phyloP scores from a whole-genome alignment of 1,284 basidiomycete genomes.

The Cryptococcus sp. region DNA sequence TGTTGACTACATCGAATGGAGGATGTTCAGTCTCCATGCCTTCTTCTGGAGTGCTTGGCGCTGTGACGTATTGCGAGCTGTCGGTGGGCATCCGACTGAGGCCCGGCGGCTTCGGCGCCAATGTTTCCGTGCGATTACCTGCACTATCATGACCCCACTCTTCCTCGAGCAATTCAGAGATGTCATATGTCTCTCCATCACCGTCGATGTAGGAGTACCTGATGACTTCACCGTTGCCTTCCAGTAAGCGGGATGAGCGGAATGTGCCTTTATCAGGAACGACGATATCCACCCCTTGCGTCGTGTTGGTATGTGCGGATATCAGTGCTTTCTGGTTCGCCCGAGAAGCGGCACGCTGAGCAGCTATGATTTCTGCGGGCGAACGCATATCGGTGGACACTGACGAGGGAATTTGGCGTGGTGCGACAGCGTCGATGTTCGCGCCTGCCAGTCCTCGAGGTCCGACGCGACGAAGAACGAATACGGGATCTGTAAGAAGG shows the following conservation, averaged over 20 bases:
- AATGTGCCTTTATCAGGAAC: constrained; percentile 76
- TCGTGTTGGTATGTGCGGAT: constrained; percentile 76
- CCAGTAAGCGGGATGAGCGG: constrained; percentile 70
- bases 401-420: background rate
- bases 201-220: constrained; percentile 88
- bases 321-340: constrained; percentile 85
- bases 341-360: constrained; percentile 77
- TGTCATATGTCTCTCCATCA: constrained; percentile 84
- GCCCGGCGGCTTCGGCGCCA: constrained; percentile 26
- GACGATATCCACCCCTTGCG: constrained; percentile 82
- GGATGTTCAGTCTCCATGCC: constrained; percentile 47
- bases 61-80: constrained; percentile 40
- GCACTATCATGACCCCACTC: constrained; percentile 64
- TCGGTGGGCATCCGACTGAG: constrained; percentile 33
- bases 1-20: background rate
- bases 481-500: constrained; percentile 77
- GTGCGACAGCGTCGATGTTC: constrained; percentile 10
- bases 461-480: constrained; percentile 74
- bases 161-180: constrained; percentile 86
- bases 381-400: constrained; percentile 55
- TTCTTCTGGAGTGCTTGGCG: constrained; percentile 40
- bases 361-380: constrained; percentile 86
- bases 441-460: constrained; percentile 13
- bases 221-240: constrained; percentile 63
- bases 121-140: constrained; percentile 4